Evolutionary conservation across 1,139 yeast genomes (phyloP), one percentile per base, ranked within the genome.

Genomic region (Protomyces arabidopsidicola): DNA sequence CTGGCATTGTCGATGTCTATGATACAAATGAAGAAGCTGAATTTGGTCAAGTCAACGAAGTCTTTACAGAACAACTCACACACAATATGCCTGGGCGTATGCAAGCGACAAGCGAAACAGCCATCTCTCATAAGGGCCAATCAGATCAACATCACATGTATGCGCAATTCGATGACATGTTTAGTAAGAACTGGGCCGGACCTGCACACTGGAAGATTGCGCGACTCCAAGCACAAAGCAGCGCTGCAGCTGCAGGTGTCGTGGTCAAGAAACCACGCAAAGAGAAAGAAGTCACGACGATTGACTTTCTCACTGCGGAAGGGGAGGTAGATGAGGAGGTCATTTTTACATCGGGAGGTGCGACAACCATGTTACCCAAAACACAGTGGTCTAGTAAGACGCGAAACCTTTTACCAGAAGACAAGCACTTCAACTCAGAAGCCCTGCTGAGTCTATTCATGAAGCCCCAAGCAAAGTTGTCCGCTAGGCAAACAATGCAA

Each of bases 131-230:
- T 22, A 5, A 5, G 9, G 31, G 10, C 18, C n/a, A n/a, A 27
- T 14, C 18, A 8, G 74, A 83, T 68, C 90, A 85, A 69, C 80
- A 81, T 65, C 90, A 86, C 69, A 78, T 89, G 62, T 84, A 90
- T 85, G 85, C 89, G 0, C 88, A 88, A 72, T 88, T 89, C 73
- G 95, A 89, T 71, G 85, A 83, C 67, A 81, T 83, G 18, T 76
- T 88, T 75, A 84, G 80, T 67, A 80, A 82, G 55, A 86, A 84
- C 72, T 90, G 96, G 96, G 82, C 95, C 53, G 97, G 97, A 8
- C 93, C 97, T 4, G 95, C 89, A 68, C 95, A 90, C 74, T 93
- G 98, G 98, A 88, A 87, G 74, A 88, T 91, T 10, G 77, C 82
- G 53, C 83, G 84, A 34, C 77, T 87, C 65, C 77, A 75, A 42